Conservation (phyloP, 768 basidiomycete species). For the Lanmaoa pseudosensibilis region DNA sequence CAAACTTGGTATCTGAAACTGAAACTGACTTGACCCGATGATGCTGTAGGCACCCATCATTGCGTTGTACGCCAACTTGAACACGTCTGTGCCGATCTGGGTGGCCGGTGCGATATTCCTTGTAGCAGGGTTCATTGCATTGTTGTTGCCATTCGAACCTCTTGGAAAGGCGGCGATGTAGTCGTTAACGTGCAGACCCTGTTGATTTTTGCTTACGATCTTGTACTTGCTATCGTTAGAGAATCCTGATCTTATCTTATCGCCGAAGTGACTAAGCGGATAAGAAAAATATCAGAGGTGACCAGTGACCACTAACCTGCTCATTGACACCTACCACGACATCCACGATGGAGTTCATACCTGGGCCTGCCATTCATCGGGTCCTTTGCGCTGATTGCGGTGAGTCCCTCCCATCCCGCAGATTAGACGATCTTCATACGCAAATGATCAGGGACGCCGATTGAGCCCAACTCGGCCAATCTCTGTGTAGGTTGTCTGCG, state of each 20-base stretch:
- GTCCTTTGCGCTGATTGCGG: constrained; percentile 91
- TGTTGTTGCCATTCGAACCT: constrained; percentile 57
- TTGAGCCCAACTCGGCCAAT: constrained; percentile 91
- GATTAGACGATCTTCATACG: constrained; percentile 1
- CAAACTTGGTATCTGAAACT: too few species aligned
- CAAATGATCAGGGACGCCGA: constrained; percentile 62
- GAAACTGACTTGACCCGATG: neutral
- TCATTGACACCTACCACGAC: neutral
- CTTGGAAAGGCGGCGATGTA: constrained; percentile 54
- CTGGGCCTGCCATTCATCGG: constrained; percentile 72
- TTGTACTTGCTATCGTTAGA: neutral
- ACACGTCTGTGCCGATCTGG: constrained; percentile 54
- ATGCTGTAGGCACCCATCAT: constrained; percentile 45
- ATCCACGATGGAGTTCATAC: constrained; percentile 71
- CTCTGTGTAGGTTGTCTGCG: constrained; percentile 85
- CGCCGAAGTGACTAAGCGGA: constrained; percentile 18
- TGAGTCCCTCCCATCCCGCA: constrained; percentile 28
- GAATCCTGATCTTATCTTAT: constrained; percentile 18
- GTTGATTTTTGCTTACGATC: too few species aligned
- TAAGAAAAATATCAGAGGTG: neutral
- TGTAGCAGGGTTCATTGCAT: constrained; percentile 45
- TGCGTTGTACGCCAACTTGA: constrained; percentile 39
- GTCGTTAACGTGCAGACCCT: neutral
- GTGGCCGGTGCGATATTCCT: constrained; percentile 55
- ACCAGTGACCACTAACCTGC: too few species aligned